Percentiles rank a stretch among this genome's conserved stretches.
Conservation (phyloP, 2,329 filamentous ascomycete species). For the Stachybotrys echinatus region DNA sequence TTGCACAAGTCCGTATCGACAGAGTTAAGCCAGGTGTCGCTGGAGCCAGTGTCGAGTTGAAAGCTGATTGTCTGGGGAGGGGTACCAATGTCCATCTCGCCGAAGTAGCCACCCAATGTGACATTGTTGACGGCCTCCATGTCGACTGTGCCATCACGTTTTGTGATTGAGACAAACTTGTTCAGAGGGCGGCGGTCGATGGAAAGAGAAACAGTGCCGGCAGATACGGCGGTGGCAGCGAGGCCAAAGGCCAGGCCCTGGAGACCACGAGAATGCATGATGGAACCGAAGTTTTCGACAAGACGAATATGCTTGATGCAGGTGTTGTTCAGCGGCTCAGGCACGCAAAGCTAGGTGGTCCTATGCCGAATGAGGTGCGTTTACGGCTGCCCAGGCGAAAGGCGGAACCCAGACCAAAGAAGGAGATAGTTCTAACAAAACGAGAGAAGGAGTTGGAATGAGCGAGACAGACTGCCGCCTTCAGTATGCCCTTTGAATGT, state of each 20-base stretch:
- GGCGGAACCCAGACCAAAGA: too few species aligned
- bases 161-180: constrained; percentile 11
- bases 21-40: constrained; percentile 57
- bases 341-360: too few species aligned
- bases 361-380: too few species aligned
- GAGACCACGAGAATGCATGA: constrained; percentile 13
- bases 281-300: not conserved
- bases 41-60: constrained; percentile 58
- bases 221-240: constrained; percentile 12
- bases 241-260: constrained; percentile 7
- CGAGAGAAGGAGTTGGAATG: too few species aligned
- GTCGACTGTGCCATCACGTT: constrained; percentile 18
- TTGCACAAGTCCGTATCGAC: constrained; percentile 56
- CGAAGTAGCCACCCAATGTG: constrained; percentile 50
- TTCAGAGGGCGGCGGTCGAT: constrained; percentile 11
- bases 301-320: not conserved
- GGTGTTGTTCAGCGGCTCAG: too few species aligned
- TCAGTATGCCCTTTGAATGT: too few species aligned
- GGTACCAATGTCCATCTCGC: constrained; percentile 52
- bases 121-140: constrained; percentile 46
- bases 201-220: constrained; percentile 16
- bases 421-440: too few species aligned
- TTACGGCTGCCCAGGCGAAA: too few species aligned
- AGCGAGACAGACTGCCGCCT: too few species aligned
- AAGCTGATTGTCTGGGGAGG: constrained; percentile 50